Evolutionary conservation across 148 eudicot genomes (phyloP).

Genomic region (Rhododendron simsii): DNA sequence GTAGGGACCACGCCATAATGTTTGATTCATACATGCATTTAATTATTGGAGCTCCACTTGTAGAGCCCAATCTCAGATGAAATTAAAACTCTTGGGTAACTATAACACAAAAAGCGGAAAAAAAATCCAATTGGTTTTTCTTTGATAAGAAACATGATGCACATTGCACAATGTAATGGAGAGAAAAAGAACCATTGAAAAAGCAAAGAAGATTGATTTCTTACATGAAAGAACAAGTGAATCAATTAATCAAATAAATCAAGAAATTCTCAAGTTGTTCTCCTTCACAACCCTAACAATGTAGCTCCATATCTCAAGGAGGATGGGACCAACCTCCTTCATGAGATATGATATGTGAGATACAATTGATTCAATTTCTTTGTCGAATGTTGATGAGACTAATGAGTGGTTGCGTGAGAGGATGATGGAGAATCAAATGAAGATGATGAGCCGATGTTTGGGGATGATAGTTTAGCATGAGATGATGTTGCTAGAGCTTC

Average conservation of each 20-base stretch:
- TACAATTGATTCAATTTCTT: no score
- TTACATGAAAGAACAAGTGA: not conserved
- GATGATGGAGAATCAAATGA: no score
- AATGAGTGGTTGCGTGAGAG: no score
- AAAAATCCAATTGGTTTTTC: not conserved
- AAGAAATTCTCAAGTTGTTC: no score
- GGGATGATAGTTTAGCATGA: no score
- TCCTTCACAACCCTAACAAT: no score
- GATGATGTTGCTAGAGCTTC: no score
- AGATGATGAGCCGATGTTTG: no score
- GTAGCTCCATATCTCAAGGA: no score
- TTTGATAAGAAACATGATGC: not conserved
- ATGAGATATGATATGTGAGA: no score
- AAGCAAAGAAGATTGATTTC: not conserved
- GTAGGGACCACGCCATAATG: not conserved
- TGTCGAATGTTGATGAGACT: no score
- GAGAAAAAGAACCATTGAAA: not conserved
- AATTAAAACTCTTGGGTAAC: not conserved
- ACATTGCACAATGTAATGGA: not conserved
- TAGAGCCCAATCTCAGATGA: not conserved
- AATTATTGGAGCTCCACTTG: not conserved
- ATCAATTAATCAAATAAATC: not conserved
- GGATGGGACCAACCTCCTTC: no score
- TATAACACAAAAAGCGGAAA: not conserved
- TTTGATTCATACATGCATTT: not conserved